Evolutionary conservation across 768 basidiomycete genomes (phyloP).

Genomic region (Hysterangium stoloniferum): DNA sequence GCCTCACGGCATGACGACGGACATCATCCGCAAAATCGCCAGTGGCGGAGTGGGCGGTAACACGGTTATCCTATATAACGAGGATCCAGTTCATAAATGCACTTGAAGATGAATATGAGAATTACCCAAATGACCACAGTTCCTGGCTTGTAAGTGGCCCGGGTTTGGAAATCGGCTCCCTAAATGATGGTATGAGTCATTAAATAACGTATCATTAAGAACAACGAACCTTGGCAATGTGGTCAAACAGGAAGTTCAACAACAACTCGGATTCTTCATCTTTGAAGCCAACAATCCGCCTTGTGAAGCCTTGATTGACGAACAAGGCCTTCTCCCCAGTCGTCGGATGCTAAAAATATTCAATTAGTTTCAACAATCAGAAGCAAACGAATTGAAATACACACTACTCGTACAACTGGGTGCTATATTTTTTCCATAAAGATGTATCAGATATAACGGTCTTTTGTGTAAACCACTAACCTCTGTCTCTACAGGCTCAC

Average conservation of each 20-base stretch:
- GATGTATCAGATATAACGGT: not conserved
- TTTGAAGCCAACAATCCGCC: conserved; percentile 47
- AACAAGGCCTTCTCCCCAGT: conserved; percentile 58
- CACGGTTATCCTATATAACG: conserved; percentile 33
- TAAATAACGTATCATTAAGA: not conserved
- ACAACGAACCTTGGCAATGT: conserved; percentile 46
- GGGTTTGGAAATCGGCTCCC: conserved; percentile 20
- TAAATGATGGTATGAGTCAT: conserved; percentile 1
- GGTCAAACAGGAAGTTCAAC: conserved; percentile 47
- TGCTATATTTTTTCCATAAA: conserved; percentile 26
- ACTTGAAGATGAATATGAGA: conserved; percentile 2
- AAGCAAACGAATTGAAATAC: not conserved
- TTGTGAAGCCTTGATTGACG: conserved; percentile 49
- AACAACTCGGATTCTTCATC: conserved; percentile 48
- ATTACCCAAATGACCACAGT: conserved; percentile 50
- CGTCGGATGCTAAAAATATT: conserved; percentile 36
- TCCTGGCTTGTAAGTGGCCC: conserved; percentile 42
- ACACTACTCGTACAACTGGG: conserved; percentile 38
- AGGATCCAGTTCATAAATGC: conserved; percentile 6
- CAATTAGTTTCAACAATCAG: not conserved
- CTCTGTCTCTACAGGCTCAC: conserved; percentile 42
- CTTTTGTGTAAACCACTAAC: conserved; percentile 19
- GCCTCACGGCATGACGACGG: conserved; percentile 38
- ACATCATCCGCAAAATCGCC: conserved; percentile 31
- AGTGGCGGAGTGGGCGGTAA: conserved; percentile 40